Evolutionary conservation across 2,329 filamentous ascomycete species (phyloP), one percentile per base, ranked within the genome.

Genomic region (Elsinoe perseae): DNA sequence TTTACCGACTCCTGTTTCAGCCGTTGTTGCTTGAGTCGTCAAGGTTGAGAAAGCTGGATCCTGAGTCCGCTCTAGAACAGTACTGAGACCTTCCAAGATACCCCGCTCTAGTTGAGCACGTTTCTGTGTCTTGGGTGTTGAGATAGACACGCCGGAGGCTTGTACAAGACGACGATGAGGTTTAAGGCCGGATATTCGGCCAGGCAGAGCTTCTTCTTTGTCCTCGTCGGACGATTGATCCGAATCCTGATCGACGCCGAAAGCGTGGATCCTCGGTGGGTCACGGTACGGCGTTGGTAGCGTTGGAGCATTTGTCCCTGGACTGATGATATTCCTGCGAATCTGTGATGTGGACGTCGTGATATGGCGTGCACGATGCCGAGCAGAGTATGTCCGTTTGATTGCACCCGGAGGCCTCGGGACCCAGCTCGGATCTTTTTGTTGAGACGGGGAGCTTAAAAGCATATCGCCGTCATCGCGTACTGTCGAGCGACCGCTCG

Each of bases 11-110:
- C n/a, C n/a, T n/a, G n/a, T n/a, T n/a, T n/a, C n/a, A n/a, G n/a
- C n/a, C n/a, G n/a, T n/a, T n/a, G n/a, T n/a, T n/a, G n/a, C n/a
- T 14, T 5, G 32, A 3, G 32, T 36, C 10, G 32, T 14, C 32
- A n/a, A n/a, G 4, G 12, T 14, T 14, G 28, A 36, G 4, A 9
- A 36, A 36, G 4, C 60, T n/a, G 70, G 59, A n/a, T 70, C 61
- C n/a, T 69, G 66, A 2, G 54, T 58, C 4, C 57, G 57, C 30
- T 60, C 58, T 6, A 64, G 25, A 18, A 64, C 54, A 4, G 55
- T 27, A 14, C 54, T 54, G 9, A 61, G 50, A 1, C 58, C 60
- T 4, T 58, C 58, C 2, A 48, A 18, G 8, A 61, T 50, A 27
- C 59, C 58, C 54, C 28, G 34, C 55, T 56, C 16, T 53, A 61